Evolutionary conservation across 2,329 filamentous ascomycete species (phyloP).

Genomic region (Colletotrichum magnum): DNA sequence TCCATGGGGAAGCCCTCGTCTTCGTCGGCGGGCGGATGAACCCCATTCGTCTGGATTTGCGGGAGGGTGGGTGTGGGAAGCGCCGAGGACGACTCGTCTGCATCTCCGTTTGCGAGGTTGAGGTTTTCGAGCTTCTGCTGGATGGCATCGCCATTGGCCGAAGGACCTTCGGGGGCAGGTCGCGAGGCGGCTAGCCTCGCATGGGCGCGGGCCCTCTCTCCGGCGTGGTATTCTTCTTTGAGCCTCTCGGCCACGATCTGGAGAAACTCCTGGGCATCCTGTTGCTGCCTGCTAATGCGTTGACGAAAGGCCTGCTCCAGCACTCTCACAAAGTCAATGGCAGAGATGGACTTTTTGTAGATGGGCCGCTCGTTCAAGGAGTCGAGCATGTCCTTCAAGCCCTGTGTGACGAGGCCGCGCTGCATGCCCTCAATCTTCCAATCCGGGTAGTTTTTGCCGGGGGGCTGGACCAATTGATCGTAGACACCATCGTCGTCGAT

Average conservation of each 20-base stretch:
- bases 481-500: conserved; percentile 87
- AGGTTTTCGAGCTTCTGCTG: conserved; percentile 50
- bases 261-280: conserved; percentile 97
- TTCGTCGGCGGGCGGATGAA: conserved; percentile 32
- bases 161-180: conserved; percentile 32
- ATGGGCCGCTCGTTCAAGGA: conserved; percentile 93
- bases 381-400: conserved; percentile 93
- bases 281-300: conserved; percentile 92
- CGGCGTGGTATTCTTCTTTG: conserved; percentile 94
- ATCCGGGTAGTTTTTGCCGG: conserved; percentile 60
- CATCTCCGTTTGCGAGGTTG: conserved; percentile 37
- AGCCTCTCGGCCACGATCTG: conserved; percentile 94
- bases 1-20: conserved; percentile 86
- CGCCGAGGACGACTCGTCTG: conserved; percentile 35
- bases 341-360: conserved; percentile 93
- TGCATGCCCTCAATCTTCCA: conserved; percentile 80
- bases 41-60: conserved; percentile 37
- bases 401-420: conserved; percentile 85
- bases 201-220: conserved; percentile 77
- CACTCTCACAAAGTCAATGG: conserved; percentile 84
- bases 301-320: conserved; percentile 90
- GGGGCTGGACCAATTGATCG: conserved; percentile 69
- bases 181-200: conserved; percentile 55
- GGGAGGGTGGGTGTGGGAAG: conserved; percentile 34
- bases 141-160: conserved; percentile 44